These are phyloP conservation scores for Oryza rufipogon DNA, from an alignment of 176 grass and related monocot genomes.

Conservation along the genomic window DNA sequence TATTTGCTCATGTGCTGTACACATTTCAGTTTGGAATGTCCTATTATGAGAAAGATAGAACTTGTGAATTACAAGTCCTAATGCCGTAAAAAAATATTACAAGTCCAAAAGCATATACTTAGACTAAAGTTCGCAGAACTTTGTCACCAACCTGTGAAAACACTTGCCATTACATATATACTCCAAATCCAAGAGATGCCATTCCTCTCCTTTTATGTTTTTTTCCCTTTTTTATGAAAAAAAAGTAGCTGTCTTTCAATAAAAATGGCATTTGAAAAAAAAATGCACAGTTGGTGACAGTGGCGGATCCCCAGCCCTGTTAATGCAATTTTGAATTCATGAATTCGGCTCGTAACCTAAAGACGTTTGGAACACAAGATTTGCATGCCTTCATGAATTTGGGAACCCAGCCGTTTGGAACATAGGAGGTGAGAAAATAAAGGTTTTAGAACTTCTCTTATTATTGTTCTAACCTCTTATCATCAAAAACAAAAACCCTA, in stretches of 20 bases:
- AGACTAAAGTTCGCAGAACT: neutral
- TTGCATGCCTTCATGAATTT: too few relatives aligned
- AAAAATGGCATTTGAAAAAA: neutral
- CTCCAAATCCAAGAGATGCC: neutral
- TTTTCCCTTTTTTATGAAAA: neutral
- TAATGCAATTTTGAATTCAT: neutral
- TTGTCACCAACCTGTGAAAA: neutral
- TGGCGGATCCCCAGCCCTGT: neutral
- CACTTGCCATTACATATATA: neutral
- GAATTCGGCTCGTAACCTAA: neutral
- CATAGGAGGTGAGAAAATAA: neutral
- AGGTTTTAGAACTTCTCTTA: neutral
- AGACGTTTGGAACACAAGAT: neutral
- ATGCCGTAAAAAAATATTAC: neutral
- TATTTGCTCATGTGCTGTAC: constrained; percentile 33
- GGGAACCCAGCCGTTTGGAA: neutral
- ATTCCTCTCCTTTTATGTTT: neutral
- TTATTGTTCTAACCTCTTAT: neutral
- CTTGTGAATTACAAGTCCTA: neutral
- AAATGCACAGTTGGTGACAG: neutral
- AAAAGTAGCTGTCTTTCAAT: neutral
- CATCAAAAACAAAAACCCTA: neutral
- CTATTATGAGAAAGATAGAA: neutral
- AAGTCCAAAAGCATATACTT: neutral
- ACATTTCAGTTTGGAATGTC: constrained; percentile 13